phyloP scores from a whole-genome alignment of 345 rosid species.

The Eucalyptus erythrocorys region DNA sequence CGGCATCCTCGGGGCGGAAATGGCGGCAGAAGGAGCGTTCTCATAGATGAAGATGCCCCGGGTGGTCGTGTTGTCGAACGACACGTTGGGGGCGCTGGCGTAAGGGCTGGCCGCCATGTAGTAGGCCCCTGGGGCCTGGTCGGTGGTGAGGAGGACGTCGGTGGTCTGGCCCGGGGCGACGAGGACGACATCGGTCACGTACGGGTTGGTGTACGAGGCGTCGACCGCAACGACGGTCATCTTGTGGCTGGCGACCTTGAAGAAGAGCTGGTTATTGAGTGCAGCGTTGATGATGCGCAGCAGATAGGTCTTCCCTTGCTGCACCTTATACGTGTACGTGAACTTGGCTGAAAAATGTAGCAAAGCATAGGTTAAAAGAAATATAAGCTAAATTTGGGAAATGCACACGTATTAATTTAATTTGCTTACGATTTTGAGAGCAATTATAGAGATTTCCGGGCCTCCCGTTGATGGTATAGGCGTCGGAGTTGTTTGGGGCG shows the following conservation, averaged over 20 bases:
- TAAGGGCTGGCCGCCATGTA: slow-evolving; percentile 81
- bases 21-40: not conserved
- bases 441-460: slow-evolving; percentile 92
- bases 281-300: slow-evolving; percentile 91
- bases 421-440: slow-evolving; percentile 40
- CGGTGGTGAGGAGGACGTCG: slow-evolving; percentile 51
- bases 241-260: slow-evolving; percentile 80
- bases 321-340: slow-evolving; percentile 42
- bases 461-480: slow-evolving; percentile 76
- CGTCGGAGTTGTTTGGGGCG: slow-evolving; percentile 54
- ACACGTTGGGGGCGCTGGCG: slow-evolving; percentile 20
- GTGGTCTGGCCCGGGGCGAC: slow-evolving; percentile 74
- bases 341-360: not conserved
- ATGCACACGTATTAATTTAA: not conserved
- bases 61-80: slow-evolving; percentile 57
- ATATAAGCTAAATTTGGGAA: accelerated
- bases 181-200: slow-evolving; percentile 48
- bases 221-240: slow-evolving; percentile 68
- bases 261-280: slow-evolving; percentile 69
- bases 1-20: slow-evolving; percentile 41
- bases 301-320: slow-evolving; percentile 60
- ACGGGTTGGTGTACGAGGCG: slow-evolving; percentile 60
- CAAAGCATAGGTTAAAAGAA: not conserved
- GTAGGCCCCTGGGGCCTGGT: slow-evolving; percentile 53
- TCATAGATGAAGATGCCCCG: slow-evolving; percentile 49